A percentile compares a stretch with the other conserved stretches of the same genome.
Conservation (phyloP, 768 basidiomycete genomes). For the Suillus fuscotomentosus region DNA sequence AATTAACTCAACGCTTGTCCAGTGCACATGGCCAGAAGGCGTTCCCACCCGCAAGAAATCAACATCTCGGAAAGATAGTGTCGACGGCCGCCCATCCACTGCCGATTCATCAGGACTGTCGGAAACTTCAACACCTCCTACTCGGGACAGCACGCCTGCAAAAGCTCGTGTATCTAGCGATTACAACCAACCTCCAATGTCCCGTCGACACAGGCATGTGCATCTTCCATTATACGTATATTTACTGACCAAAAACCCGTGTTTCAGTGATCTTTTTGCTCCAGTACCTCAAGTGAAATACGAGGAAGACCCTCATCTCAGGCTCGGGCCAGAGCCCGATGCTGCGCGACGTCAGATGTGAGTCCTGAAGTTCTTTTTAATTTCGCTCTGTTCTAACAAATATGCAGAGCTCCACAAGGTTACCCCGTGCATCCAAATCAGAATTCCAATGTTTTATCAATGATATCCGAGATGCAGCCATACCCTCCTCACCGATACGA, state of each 20-base stretch:
- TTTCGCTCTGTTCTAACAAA: slow-evolving; percentile 12
- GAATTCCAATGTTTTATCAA: slow-evolving; percentile 44
- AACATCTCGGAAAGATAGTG: slow-evolving; percentile 51
- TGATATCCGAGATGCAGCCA: slow-evolving; percentile 58
- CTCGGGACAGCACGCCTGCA: slow-evolving; percentile 64
- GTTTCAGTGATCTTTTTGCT: background rate
- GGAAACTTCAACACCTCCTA: slow-evolving; percentile 71
- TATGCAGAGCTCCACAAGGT: slow-evolving; percentile 39
- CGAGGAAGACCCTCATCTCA: slow-evolving; percentile 1
- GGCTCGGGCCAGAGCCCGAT: slow-evolving; percentile 43
- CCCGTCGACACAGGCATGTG: slow-evolving; percentile 41
- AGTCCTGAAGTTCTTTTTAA: slow-evolving; percentile 21
- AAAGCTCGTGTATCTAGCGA: slow-evolving; percentile 43
- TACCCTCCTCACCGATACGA: slow-evolving; percentile 59
- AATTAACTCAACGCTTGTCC: slow-evolving; percentile 11
- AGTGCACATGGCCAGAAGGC: slow-evolving; percentile 87
- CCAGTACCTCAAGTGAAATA: background rate
- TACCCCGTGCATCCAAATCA: slow-evolving; percentile 45
- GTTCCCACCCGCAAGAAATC: slow-evolving; percentile 72
- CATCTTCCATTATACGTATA: background rate
- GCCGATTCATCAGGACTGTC: slow-evolving; percentile 74
- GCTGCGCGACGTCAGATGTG: slow-evolving; percentile 46
- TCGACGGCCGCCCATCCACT: slow-evolving; percentile 68
- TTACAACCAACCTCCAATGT: slow-evolving; percentile 34
- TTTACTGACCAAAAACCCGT: slow-evolving; percentile 5